These are phyloP conservation scores for Amanita pseudoporphyria DNA, from an alignment of 768 basidiomycete species.

Conservation along the genomic window DNA sequence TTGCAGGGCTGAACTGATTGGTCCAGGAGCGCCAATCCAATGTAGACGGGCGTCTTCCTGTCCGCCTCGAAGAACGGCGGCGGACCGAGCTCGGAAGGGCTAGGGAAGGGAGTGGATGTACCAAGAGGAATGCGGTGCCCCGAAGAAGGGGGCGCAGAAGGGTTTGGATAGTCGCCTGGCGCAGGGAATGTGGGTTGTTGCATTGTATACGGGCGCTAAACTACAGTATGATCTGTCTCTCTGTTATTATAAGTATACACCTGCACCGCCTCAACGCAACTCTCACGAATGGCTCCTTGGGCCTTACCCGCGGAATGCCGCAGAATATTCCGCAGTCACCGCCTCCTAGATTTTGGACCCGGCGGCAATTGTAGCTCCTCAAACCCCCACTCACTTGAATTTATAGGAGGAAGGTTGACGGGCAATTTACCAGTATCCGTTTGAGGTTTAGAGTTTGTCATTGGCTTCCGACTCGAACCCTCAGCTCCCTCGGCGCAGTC, in stretches of 20 bases:
- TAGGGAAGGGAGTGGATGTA: conserved; percentile 35
- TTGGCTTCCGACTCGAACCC: not conserved
- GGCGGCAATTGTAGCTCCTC: conserved; percentile 41
- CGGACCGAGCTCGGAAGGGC: conserved; percentile 27
- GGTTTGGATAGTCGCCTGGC: not conserved
- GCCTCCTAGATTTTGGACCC: conserved; percentile 15
- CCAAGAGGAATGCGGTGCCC: conserved; percentile 57
- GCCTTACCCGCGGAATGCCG: too few species aligned
- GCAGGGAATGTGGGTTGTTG: not conserved
- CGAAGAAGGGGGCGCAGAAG: conserved; percentile 38
- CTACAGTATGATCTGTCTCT: too few species aligned
- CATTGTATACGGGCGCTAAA: too few species aligned
- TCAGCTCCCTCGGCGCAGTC: not conserved
- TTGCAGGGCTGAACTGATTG: conserved; percentile 79
- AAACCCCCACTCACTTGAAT: conserved; percentile 43
- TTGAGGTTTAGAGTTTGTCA: not conserved
- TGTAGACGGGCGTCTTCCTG: conserved; percentile 46
- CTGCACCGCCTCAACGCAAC: not conserved
- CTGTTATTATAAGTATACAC: too few species aligned
- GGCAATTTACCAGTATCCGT: conserved; percentile 14
- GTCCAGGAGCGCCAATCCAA: conserved; percentile 65
- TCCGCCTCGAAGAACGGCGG: conserved; percentile 51
- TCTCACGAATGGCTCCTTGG: too few species aligned
- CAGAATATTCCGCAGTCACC: not conserved
- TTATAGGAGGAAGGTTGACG: conserved; percentile 35